Percentiles rank a stretch among this genome's conserved stretches.
Conservation (phyloP, 2,329 filamentous ascomycete species). For the Endoconidiophora polonica region DNA sequence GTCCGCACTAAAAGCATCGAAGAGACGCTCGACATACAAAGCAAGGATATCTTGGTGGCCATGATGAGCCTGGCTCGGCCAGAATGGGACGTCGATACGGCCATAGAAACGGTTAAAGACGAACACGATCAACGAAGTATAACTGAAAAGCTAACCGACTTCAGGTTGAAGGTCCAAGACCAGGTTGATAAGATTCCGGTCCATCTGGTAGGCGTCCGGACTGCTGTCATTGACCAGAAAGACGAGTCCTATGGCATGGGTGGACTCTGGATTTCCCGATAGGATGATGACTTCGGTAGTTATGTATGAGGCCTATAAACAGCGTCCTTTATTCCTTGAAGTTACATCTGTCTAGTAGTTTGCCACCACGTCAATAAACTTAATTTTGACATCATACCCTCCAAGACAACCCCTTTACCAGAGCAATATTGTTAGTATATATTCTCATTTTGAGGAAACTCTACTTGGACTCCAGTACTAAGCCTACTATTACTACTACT, state of each 20-base stretch:
- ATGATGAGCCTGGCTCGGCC: slow-evolving; percentile 30
- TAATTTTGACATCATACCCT: too few relatives aligned
- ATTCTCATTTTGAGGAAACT: too few relatives aligned
- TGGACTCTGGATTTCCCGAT: slow-evolving; percentile 28
- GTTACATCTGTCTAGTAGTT: too few relatives aligned
- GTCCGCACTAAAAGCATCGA: slow-evolving; percentile 14
- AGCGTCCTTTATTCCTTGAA: too few relatives aligned
- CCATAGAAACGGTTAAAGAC: slow-evolving; percentile 22
- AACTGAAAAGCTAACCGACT: slow-evolving; percentile 30
- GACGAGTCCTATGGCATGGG: slow-evolving; percentile 34
- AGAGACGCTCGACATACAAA: slow-evolving; percentile 19
- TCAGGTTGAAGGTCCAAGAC: slow-evolving; percentile 33
- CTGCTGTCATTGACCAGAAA: slow-evolving; percentile 27
- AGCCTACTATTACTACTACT: too few relatives aligned
- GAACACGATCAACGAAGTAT: slow-evolving; percentile 26
- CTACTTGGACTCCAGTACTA: too few relatives aligned
- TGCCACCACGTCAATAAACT: too few relatives aligned
- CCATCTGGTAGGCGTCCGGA: slow-evolving; percentile 41
- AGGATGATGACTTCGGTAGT: neutral
- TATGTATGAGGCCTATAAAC: neutral
- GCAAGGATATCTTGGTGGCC: slow-evolving; percentile 26
- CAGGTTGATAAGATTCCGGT: slow-evolving; percentile 41
- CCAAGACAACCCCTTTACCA: too few relatives aligned
- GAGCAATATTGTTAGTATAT: too few relatives aligned
- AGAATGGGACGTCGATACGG: slow-evolving; percentile 28